Evolutionary conservation across 805 yeast genomes (phyloP).

Genomic region (Kregervanrija delftensis): DNA sequence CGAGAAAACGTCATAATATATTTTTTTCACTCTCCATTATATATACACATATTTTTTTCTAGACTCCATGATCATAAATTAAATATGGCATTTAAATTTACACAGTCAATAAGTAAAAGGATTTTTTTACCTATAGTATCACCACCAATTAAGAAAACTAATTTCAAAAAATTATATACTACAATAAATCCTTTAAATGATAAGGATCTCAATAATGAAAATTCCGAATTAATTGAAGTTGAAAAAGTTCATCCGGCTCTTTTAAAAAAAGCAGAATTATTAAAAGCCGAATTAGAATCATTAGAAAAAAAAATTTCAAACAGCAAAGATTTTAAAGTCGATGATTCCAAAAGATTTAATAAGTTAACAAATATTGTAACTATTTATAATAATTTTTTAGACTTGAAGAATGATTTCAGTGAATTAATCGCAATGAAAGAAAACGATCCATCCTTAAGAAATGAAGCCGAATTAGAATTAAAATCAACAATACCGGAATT

Average conservation of each 20-base stretch:
- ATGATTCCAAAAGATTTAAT: slow-evolving; percentile 43
- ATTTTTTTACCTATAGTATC: no score
- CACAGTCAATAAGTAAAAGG: no score
- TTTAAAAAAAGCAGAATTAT: slow-evolving; percentile 37
- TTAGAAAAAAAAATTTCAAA: slow-evolving; percentile 37
- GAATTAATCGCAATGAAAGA: slow-evolving; percentile 34
- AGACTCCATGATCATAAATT: no score
- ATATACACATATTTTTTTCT: no score
- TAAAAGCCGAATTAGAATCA: slow-evolving; percentile 33
- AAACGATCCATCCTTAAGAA: slow-evolving; percentile 37
- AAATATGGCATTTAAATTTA: no score
- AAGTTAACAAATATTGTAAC: slow-evolving; percentile 38
- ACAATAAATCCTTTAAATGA: no score
- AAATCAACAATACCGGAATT: slow-evolving; percentile 38
- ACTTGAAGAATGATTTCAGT: slow-evolving; percentile 23
- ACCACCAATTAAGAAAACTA: no score
- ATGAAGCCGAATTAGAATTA: slow-evolving; percentile 61
- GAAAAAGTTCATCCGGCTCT: slow-evolving; percentile 42
- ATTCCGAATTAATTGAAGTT: no score
- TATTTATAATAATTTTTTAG: slow-evolving; percentile 31
- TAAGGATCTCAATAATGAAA: no score
- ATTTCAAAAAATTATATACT: no score
- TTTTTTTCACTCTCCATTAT: no score
- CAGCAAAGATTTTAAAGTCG: slow-evolving; percentile 37
- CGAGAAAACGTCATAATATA: no score